Percentiles rank a stretch among this genome's conserved stretches.
Conservation (phyloP, 768 basidiomycete genomes). For the Sarcodon aspratus region DNA sequence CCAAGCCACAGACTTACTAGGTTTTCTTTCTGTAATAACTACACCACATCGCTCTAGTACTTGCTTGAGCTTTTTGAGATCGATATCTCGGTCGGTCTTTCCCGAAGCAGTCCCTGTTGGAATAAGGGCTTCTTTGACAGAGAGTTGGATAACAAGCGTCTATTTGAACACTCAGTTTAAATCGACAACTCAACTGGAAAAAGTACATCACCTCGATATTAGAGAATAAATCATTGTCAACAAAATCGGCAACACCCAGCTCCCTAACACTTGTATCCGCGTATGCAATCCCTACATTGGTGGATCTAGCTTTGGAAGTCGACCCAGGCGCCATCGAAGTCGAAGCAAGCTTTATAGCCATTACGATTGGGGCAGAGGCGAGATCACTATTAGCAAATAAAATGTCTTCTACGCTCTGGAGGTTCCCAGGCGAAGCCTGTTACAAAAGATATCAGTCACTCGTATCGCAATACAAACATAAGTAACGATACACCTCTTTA, state of each 20-base stretch:
- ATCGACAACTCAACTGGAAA: background rate
- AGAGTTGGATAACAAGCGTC: conserved; percentile 93
- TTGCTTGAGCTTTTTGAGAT: conserved; percentile 75
- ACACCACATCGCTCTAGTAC: conserved; percentile 87
- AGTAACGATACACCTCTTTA: conserved; percentile 49
- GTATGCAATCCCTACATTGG: conserved; percentile 79
- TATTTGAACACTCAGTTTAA: conserved; percentile 17
- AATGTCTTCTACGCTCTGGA: conserved; percentile 37
- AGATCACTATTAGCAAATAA: conserved; percentile 79
- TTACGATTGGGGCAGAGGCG: conserved; percentile 73
- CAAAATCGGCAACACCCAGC: conserved; percentile 84
- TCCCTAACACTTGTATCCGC: conserved; percentile 81
- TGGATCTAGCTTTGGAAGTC: conserved; percentile 42
- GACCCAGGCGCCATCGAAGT: conserved; percentile 29
- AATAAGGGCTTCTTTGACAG: conserved; percentile 92
- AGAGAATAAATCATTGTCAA: conserved; percentile 91
- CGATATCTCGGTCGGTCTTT: conserved; percentile 73
- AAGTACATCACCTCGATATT: conserved; percentile 73
- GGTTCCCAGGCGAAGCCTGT: conserved; percentile 65
- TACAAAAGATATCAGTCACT: background rate
- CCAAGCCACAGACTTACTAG: conserved; percentile 37
- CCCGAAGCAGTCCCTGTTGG: conserved; percentile 63
- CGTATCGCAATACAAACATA: background rate
- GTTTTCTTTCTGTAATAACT: conserved; percentile 82
- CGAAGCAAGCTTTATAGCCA: conserved; percentile 73